A percentile compares a stretch with the other conserved stretches of the same genome.
phyloP scores from a whole-genome alignment of 768 basidiomycete genomes.

The Suillus bovinus region DNA sequence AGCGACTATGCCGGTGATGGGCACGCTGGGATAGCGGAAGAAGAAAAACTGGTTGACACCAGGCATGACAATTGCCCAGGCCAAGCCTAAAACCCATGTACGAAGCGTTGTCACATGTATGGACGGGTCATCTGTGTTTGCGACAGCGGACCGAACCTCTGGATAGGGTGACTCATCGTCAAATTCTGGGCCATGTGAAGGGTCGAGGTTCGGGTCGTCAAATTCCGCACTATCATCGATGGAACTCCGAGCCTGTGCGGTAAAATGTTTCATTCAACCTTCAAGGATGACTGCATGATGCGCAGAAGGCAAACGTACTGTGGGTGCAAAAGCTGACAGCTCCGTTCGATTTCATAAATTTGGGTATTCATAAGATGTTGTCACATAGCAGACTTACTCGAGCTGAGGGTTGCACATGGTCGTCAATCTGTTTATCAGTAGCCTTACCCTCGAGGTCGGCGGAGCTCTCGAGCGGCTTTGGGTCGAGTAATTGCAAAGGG shows the following conservation, averaged over 20 bases:
- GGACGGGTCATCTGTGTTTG: conserved; percentile 67
- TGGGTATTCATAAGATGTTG: not conserved
- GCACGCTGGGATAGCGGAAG: conserved; percentile 72
- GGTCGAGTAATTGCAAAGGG: conserved; percentile 18
- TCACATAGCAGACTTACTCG: conserved; percentile 20
- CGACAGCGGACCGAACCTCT: conserved; percentile 70
- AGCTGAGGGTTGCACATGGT: conserved; percentile 17
- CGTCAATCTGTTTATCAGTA: conserved; percentile 26
- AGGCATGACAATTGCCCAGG: conserved; percentile 65
- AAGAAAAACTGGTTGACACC: conserved; percentile 77
- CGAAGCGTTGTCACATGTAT: conserved; percentile 66
- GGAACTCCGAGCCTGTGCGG: not conserved
- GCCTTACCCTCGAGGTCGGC: conserved; percentile 16
- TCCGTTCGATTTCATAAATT: not conserved
- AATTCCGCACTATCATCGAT: conserved; percentile 15
- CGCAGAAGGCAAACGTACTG: conserved; percentile 17
- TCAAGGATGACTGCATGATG: not conserved
- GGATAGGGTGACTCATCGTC: conserved; percentile 73
- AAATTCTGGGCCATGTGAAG: conserved; percentile 11
- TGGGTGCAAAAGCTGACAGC: conserved; percentile 18
- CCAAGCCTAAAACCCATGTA: conserved; percentile 70
- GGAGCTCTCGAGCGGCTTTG: conserved; percentile 9
- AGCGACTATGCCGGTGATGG: conserved; percentile 64
- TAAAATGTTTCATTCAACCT: not conserved
- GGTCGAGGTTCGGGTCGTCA: conserved; percentile 30